phyloP scores from a whole-genome alignment of 345 rosid species.

The Salix exigua region DNA sequence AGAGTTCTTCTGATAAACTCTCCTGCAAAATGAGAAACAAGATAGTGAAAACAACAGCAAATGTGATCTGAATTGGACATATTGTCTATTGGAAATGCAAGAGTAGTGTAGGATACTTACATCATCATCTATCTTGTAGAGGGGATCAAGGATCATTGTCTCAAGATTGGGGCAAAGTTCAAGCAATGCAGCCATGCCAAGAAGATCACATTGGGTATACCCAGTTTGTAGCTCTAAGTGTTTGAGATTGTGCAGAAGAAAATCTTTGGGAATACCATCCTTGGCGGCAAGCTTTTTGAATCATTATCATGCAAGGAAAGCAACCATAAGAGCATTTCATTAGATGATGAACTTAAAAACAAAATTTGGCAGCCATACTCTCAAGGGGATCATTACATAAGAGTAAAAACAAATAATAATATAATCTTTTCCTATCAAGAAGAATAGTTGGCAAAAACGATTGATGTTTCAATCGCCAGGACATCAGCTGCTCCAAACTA shows the following conservation, averaged over 20 bases:
- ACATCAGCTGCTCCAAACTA: not conserved
- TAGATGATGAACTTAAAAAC: not conserved
- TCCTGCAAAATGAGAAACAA: not conserved
- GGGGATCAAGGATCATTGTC: constrained; percentile 9
- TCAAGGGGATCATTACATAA: not conserved
- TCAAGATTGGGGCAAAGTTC: constrained; percentile 6
- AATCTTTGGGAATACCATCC: not conserved
- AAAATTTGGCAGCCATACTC: not conserved
- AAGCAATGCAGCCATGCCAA: constrained; percentile 10
- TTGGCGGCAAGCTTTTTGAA: not conserved
- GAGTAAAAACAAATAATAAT: not conserved
- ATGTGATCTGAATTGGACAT: not conserved
- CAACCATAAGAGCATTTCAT: not conserved
- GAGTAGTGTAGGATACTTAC: not conserved
- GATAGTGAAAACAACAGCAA: not conserved
- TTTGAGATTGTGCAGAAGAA: constrained; percentile 9
- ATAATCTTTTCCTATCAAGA: not conserved
- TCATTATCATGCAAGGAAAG: not conserved
- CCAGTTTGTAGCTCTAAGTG: constrained; percentile 12
- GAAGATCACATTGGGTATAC: constrained; percentile 10
- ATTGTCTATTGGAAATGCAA: not conserved
- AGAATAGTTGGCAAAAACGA: not conserved
- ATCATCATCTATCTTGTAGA: constrained; percentile 1
- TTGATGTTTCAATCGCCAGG: not conserved
- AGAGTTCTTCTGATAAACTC: constrained; percentile 1